These are phyloP conservation scores for Didymella lethalis DNA, from an alignment of 2,329 filamentous ascomycete species.

Conservation along the genomic window DNA sequence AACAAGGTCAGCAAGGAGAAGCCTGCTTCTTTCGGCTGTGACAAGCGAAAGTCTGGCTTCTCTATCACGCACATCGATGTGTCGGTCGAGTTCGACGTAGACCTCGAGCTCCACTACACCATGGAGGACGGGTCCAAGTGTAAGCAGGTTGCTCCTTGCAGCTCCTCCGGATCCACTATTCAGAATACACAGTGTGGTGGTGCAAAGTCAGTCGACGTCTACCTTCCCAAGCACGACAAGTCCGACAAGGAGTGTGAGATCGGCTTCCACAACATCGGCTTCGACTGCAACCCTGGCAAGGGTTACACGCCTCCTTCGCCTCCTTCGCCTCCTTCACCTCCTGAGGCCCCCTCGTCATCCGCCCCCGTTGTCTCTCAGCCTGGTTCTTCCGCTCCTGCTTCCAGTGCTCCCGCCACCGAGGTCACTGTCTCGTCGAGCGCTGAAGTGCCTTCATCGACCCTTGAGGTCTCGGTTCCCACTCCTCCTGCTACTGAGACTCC, in stretches of 20 bases:
- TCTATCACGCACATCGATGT: conserved; percentile 79
- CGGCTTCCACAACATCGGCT: conserved; percentile 76
- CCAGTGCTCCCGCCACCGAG: conserved; percentile 18
- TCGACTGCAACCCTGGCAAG: conserved; percentile 67
- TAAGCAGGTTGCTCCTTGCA: conserved; percentile 69
- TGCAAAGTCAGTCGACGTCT: conserved; percentile 79
- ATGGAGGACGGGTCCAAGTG: conserved; percentile 85
- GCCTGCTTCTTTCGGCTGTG: conserved; percentile 73
- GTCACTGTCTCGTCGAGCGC: conserved; percentile 1
- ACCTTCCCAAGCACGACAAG: conserved; percentile 59
- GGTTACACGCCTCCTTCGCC: conserved; percentile 34
- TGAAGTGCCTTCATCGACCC: background rate
- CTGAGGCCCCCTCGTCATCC: conserved; percentile 15
- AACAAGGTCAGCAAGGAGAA: conserved; percentile 59
- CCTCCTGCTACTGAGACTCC: conserved; percentile 20
- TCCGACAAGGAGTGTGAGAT: conserved; percentile 69
- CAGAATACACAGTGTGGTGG: conserved; percentile 92
- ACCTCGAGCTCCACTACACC: conserved; percentile 84
- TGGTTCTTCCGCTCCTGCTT: conserved; percentile 16
- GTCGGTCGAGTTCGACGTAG: conserved; percentile 75
- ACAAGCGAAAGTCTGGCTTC: conserved; percentile 62
- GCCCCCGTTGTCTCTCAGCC: conserved; percentile 17
- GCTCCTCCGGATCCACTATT: conserved; percentile 67
- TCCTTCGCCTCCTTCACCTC: conserved; percentile 24
- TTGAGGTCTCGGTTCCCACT: conserved; percentile 9